Base-by-base conservation (phyloP, 257 asterid genomes). In the Nemophila menziesii region DNA sequence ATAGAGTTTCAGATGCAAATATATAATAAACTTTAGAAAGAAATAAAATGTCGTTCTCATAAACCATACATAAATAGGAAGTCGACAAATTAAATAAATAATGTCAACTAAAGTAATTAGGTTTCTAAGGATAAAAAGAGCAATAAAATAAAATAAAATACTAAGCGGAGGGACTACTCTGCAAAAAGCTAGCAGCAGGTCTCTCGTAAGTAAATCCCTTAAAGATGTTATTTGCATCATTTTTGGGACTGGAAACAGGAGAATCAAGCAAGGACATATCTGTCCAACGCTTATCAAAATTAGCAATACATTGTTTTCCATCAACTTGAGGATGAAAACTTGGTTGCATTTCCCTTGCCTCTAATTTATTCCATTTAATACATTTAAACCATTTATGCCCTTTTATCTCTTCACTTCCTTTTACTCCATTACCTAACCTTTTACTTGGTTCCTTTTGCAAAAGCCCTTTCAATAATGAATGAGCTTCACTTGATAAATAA, bases 181-280 rank as follows among this genome's bases (percentile, higher is more conserved):
- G 43, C 17, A 38, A n/a, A 13, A 38, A 38, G 4, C 19, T n/a
- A 38, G 43, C 18, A 1, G 43, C 8, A 8, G 43, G 43, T 20
- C 17, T 38, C 6, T n/a, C 17, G 43, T 38, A 38, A 5, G 43
- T 38, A 20, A 38, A 38, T 20, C 43, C 43, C 43, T 38, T 38
- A 20, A 38, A 38, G 5, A 20, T 10, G 43, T 38, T 38, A n/a
- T n/a, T n/a, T 20, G 14, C 43, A 38, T n/a, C 17, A 4, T 0
- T n/a, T 4, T 38, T 38, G 43, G 43, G 43, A 38, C 43, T 38
- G 8, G 43, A 17, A 38, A 38, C 43, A 38, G 43, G 43, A 14
- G 43, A 38, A 38, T 13, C 43, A 38, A 13, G 19, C 43, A 38
- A 4, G 14, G 43, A 38, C 43, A 38, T 38, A 5, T 38, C 17